A percentile compares a stretch with the other conserved stretches of the same genome.
phyloP scores from a whole-genome alignment of 1,284 basidiomycete species.

The Cryptococcus sp. region DNA sequence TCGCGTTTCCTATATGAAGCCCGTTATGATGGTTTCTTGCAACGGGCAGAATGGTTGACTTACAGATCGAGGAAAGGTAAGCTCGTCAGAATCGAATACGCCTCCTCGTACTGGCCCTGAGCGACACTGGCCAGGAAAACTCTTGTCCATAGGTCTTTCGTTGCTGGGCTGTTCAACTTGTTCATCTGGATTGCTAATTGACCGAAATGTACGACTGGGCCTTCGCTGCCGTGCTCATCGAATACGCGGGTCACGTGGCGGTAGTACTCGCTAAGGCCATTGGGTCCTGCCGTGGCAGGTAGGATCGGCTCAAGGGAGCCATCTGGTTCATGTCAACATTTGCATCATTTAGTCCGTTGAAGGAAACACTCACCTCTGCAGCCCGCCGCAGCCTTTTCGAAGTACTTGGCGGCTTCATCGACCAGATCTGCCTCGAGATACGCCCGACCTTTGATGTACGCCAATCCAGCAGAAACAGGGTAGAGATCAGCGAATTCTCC shows the following conservation, averaged over 20 bases:
- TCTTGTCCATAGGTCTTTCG: conserved; percentile 70
- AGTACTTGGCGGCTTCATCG: conserved; percentile 69
- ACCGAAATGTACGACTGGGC: conserved; percentile 71
- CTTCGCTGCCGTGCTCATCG: conserved; percentile 61
- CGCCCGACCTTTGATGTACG: conserved; percentile 71
- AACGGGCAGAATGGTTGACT: conserved; percentile 47
- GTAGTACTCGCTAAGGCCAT: conserved; percentile 72
- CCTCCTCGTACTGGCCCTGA: conserved; percentile 75
- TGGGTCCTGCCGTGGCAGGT: conserved; percentile 61
- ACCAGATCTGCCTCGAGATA: conserved; percentile 68
- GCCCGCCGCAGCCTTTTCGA: conserved; percentile 73
- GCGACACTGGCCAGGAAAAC: conserved; percentile 76
- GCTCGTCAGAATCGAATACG: conserved; percentile 73
- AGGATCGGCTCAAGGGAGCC: conserved; percentile 61
- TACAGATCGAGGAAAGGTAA: conserved; percentile 74
- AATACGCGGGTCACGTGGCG: conserved; percentile 73
- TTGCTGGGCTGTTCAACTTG: conserved; percentile 55
- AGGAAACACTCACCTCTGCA: conserved; percentile 65
- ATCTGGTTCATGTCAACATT: conserved; percentile 47
- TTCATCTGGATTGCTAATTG: conserved; percentile 66
- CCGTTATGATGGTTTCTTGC: not conserved
- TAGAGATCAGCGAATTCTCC: conserved; percentile 70
- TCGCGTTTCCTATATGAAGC: conserved; percentile 68
- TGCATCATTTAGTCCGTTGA: not conserved
- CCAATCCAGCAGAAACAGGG: conserved; percentile 71